Conservation (phyloP, 2,329 filamentous ascomycete species). For the Cladosporium sp. region DNA sequence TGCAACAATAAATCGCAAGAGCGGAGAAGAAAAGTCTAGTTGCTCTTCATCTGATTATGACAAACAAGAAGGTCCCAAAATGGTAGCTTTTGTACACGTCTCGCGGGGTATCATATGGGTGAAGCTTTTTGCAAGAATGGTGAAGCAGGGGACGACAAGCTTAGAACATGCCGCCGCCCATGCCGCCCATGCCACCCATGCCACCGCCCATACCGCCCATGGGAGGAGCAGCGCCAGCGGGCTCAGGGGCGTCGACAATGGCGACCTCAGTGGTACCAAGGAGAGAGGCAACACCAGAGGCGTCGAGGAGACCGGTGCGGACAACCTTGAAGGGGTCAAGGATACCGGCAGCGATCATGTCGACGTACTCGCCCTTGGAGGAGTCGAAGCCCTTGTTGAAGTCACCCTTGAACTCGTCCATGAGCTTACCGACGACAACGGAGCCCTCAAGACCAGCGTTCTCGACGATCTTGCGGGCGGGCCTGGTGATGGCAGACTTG, state of each 20-base stretch:
- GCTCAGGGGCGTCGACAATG: conserved; percentile 92
- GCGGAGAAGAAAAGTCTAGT: background rate
- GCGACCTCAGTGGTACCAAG: conserved; percentile 98
- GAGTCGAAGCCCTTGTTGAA: conserved; percentile 99
- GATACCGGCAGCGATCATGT: conserved; percentile 97
- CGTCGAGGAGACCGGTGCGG: conserved; percentile 90
- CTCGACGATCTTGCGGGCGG: conserved; percentile 93
- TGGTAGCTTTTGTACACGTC: conserved; percentile 17
- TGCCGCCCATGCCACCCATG: conserved; percentile 62
- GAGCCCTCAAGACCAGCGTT: conserved; percentile 95
- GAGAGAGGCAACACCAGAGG: conserved; percentile 92
- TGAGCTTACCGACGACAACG: conserved; percentile 96
- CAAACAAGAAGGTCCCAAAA: conserved; percentile 17
- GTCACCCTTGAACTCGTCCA: conserved; percentile 84
- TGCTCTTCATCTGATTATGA: conserved; percentile 7
- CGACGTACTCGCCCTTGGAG: conserved; percentile 94
- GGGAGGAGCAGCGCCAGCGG: conserved; percentile 66
- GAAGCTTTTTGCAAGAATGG: conserved; percentile 1
- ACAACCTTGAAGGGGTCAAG: conserved; percentile 99
- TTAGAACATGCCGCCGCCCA: conserved; percentile 65
- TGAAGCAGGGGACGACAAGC: conserved; percentile 20
- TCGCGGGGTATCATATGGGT: conserved; percentile 18
- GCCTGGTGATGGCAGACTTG: conserved; percentile 96
- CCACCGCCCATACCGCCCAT: conserved; percentile 47
- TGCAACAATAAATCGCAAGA: conserved; percentile 5